Percentiles rank a stretch among this genome's conserved stretches.
These are phyloP conservation scores for Xylariomycetidae sp. DNA, from an alignment of 2,329 filamentous ascomycete species.

Conservation along the genomic window DNA sequence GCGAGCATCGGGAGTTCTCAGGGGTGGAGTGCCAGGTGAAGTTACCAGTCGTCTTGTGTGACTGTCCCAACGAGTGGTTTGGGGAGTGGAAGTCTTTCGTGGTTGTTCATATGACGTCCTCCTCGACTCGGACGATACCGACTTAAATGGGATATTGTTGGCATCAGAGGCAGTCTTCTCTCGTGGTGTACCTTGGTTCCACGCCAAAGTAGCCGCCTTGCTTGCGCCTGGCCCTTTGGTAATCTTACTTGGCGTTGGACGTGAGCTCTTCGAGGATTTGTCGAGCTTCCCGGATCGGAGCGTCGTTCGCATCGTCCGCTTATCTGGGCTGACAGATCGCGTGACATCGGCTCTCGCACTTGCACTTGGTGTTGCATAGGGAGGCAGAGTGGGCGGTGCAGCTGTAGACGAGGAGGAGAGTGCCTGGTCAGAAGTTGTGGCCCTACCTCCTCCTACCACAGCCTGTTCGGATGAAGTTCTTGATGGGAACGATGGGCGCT, in stretches of 20 bases:
- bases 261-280: conserved; percentile 32
- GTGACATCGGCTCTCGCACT: conserved; percentile 33
- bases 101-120: conserved; percentile 20
- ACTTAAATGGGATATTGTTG: too few species aligned
- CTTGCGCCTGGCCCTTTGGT: conserved; percentile 49
- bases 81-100: conserved; percentile 25
- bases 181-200: conserved; percentile 39
- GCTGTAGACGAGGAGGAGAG: conserved; percentile 22
- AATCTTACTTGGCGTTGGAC: conserved; percentile 34
- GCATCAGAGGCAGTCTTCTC: too few species aligned
- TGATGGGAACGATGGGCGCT: conserved; percentile 50
- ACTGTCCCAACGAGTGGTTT: conserved; percentile 45
- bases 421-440: conserved; percentile 16
- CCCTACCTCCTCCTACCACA: conserved; percentile 27
- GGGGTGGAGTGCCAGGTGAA: conserved; percentile 28
- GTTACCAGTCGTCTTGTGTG: conserved; percentile 46
- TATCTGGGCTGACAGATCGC: conserved; percentile 53
- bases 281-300: conserved; percentile 46
- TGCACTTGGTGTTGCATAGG: conserved; percentile 24
- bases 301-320: conserved; percentile 57
- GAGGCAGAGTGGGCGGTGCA: conserved; percentile 22
- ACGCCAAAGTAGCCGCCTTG: conserved; percentile 60
- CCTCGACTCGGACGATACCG: too few species aligned
- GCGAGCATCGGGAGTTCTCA: conserved; percentile 21
- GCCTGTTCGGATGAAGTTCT: conserved; percentile 47